A percentile compares a stretch with the other conserved stretches of the same genome.
Conservation (phyloP, 768 basidiomycete genomes). For the Leccinum barrowsii region DNA sequence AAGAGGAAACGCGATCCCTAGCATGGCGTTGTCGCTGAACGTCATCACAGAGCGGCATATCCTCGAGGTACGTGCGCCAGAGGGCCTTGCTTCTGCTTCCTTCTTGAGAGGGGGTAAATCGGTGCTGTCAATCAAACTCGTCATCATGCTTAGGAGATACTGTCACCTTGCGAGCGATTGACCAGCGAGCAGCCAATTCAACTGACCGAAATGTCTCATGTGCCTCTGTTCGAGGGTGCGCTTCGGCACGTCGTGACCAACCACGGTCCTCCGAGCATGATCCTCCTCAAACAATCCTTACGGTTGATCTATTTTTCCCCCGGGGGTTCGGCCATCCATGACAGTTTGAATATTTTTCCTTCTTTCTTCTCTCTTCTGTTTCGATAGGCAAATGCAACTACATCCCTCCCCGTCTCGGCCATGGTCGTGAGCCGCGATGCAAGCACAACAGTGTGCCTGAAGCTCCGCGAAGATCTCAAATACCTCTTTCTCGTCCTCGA, state of each 20-base stretch:
- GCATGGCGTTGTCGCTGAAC: slow-evolving; percentile 11
- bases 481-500: slow-evolving; percentile 59
- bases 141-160: slow-evolving; percentile 39
- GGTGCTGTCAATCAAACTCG: too few species aligned
- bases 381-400: slow-evolving; percentile 25
- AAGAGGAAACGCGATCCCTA: not conserved
- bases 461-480: slow-evolving; percentile 21
- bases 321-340: too few species aligned
- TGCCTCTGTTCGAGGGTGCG: slow-evolving; percentile 46
- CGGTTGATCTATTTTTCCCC: slow-evolving; percentile 12
- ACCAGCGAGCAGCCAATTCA: slow-evolving; percentile 41
- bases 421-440: slow-evolving; percentile 59
- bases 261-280: slow-evolving; percentile 36
- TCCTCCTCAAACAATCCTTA: slow-evolving; percentile 31
- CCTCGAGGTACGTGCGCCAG: slow-evolving; percentile 19
- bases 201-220: slow-evolving; percentile 46
- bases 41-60: slow-evolving; percentile 10
- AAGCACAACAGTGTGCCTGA: slow-evolving; percentile 54
- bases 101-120: too few species aligned
- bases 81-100: too few species aligned
- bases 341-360: too few species aligned
- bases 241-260: slow-evolving; percentile 24
- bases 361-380: too few species aligned
- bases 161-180: slow-evolving; percentile 52
- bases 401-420: slow-evolving; percentile 24